These are phyloP conservation scores for Cairneyella variabilis DNA, from an alignment of 495 filamentous ascomycete species.

Conservation along the genomic window DNA sequence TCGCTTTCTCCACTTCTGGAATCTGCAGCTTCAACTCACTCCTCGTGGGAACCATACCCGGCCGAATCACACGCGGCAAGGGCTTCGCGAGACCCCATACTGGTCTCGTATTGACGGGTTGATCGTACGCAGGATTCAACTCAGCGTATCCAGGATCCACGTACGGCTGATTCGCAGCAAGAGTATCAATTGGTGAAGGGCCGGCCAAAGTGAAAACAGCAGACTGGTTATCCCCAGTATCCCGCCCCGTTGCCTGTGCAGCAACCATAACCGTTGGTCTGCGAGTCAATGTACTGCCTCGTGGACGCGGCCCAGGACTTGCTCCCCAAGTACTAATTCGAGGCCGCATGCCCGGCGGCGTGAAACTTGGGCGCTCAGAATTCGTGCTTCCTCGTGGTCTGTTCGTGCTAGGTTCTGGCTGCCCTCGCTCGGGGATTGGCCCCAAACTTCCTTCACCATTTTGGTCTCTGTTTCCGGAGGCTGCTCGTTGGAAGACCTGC, in stretches of 20 bases:
- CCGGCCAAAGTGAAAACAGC: slow-evolving; percentile 15
- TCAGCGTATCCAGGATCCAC: slow-evolving; percentile 20
- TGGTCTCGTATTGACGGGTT: slow-evolving; percentile 25
- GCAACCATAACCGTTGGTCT: slow-evolving; percentile 7
- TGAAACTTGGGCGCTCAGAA: slow-evolving; percentile 6
- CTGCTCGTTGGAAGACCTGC: slow-evolving; percentile 9
- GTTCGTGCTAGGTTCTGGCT: neutral
- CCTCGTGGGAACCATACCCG: slow-evolving; percentile 41
- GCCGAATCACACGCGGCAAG: slow-evolving; percentile 43
- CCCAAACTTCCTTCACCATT: slow-evolving; percentile 2
- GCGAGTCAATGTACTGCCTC: slow-evolving; percentile 3
- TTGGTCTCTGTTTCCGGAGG: neutral
- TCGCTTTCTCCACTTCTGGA: neutral
- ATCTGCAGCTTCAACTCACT: slow-evolving; percentile 21
- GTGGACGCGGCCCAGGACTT: neutral
- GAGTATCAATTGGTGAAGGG: slow-evolving; percentile 2
- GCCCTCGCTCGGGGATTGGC: slow-evolving; percentile 6
- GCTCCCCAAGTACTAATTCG: slow-evolving; percentile 5
- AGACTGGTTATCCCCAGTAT: neutral
- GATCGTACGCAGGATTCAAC: slow-evolving; percentile 19
- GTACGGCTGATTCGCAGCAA: slow-evolving; percentile 18
- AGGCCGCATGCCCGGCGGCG: slow-evolving; percentile 6
- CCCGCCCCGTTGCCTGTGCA: neutral
- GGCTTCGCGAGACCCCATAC: slow-evolving; percentile 49
- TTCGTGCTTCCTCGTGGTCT: slow-evolving; percentile 8